Evolutionary conservation across 148 eudicot genomes (phyloP).

Genomic region (Pouteria glomerata): DNA sequence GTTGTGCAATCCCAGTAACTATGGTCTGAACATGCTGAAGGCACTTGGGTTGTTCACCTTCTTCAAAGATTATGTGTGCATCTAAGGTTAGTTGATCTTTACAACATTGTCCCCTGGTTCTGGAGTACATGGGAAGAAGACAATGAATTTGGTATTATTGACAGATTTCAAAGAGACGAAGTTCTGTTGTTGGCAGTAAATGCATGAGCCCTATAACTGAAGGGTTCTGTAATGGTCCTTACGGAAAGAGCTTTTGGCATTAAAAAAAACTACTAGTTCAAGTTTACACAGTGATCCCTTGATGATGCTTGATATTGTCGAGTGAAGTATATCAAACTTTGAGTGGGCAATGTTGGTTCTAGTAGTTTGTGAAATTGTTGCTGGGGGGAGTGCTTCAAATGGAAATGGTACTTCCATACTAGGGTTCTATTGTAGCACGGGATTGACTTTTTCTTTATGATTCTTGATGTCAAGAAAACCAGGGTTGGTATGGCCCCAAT

Average conservation of each 20-base stretch:
- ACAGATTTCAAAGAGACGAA: neutral
- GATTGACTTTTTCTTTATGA: neutral
- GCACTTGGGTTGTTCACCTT: neutral
- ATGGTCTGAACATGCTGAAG: neutral
- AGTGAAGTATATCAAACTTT: neutral
- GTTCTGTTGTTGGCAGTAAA: neutral
- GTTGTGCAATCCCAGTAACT: no score
- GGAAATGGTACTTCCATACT: neutral
- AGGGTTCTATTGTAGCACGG: neutral
- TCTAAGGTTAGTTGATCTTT: constrained; percentile 1
- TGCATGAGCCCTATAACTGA: neutral
- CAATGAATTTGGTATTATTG: neutral
- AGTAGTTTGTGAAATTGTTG: neutral
- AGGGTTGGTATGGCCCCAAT: neutral
- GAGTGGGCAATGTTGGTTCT: neutral
- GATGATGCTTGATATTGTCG: neutral
- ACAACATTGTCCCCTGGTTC: neutral
- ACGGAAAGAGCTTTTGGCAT: neutral
- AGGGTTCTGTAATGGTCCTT: neutral
- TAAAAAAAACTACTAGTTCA: no score
- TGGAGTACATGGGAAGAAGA: neutral
- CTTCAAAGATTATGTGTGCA: no score
- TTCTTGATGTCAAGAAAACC: neutral
- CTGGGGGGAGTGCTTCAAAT: neutral
- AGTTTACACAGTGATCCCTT: neutral